phyloP scores from a whole-genome alignment of 495 filamentous ascomycete species.

The Pyronema domesticum region DNA sequence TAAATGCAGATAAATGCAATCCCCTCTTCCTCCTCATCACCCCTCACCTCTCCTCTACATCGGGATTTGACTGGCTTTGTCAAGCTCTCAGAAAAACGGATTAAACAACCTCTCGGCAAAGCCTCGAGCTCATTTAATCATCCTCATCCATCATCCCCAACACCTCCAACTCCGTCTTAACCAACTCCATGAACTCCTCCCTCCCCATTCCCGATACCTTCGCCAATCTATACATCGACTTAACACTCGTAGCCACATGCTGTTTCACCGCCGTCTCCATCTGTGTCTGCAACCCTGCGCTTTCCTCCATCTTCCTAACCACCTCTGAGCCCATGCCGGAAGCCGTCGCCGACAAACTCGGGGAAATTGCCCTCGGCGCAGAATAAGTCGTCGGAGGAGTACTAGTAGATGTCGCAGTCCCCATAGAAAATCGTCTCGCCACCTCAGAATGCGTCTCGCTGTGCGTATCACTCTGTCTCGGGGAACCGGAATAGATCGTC shows the following conservation, averaged over 20 bases:
- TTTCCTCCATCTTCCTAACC: slow-evolving; percentile 49
- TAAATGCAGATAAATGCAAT: no score
- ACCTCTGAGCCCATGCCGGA: slow-evolving; percentile 27
- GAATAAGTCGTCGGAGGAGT: slow-evolving; percentile 3
- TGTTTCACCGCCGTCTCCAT: slow-evolving; percentile 71
- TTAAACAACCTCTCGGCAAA: no score
- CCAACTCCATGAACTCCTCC: slow-evolving; percentile 63
- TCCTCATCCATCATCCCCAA: slow-evolving; percentile 59
- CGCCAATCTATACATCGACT: slow-evolving; percentile 71
- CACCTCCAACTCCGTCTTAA: slow-evolving; percentile 63
- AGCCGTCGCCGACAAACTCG: slow-evolving; percentile 20
- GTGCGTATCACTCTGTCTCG: no score
- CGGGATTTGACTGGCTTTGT: no score
- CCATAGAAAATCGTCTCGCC: no score
- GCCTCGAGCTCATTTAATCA: no score
- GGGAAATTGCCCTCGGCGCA: slow-evolving; percentile 9
- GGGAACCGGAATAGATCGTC: no score
- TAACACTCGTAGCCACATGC: slow-evolving; percentile 73
- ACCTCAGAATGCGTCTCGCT: no score
- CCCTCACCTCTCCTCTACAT: no score
- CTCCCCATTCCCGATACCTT: slow-evolving; percentile 62
- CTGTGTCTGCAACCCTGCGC: slow-evolving; percentile 43
- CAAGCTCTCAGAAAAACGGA: no score
- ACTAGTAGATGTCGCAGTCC: slow-evolving; percentile 8
- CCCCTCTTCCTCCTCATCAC: no score